Base-by-base conservation (phyloP, 768 basidiomycete genomes). In the Serendipita vermifera region DNA sequence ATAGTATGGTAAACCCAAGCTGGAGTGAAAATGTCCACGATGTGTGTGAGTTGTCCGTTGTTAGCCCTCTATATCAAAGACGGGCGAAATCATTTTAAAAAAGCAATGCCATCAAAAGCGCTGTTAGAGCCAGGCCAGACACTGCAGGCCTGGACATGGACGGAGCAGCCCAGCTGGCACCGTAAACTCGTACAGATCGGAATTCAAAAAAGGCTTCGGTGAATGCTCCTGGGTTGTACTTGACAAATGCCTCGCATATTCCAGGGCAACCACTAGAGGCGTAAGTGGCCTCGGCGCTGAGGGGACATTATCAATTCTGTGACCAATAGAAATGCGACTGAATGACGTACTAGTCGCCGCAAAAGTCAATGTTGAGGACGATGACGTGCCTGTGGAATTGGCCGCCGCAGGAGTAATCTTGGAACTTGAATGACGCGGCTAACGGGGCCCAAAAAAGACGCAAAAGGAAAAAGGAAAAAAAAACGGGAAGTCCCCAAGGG, bases 341-440 rank as follows among this genome's bases (percentile, higher is more conserved):
- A n/a, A n/a, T 11, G 9, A 11, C 41, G 14, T 24, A 43, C 41
- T 43, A 43, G 41, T 43, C 41, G 9, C 41, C 41, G 20, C 41
- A 43, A 24, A 43, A 43, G 24, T 43, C 41, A 43, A 43, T 43
- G 41, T 43, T 43, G 11, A 43, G 41, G 15, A 43, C 41, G 41
- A 43, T 43, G 14, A 22, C 41, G 41, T 43, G 41, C 11, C 20
- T 15, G 24, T 43, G 41, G 41, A 43, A 43, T 43, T 43, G 41
- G 24, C 41, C 41, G 1, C 41, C 41, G 20, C 41, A 43, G 14
- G 14, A 13, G 9, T 11, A 13, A 24, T 43, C 14, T 43, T 43
- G 14, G 24, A 43, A 43, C 24, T 11, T 43, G 20, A 43, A 43
- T 9, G 41, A 11, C 14, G 41, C 41, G 24, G 41, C 41, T 43